Conservation (phyloP, 495 filamentous ascomycete species). For the Peziza echinospora region DNA sequence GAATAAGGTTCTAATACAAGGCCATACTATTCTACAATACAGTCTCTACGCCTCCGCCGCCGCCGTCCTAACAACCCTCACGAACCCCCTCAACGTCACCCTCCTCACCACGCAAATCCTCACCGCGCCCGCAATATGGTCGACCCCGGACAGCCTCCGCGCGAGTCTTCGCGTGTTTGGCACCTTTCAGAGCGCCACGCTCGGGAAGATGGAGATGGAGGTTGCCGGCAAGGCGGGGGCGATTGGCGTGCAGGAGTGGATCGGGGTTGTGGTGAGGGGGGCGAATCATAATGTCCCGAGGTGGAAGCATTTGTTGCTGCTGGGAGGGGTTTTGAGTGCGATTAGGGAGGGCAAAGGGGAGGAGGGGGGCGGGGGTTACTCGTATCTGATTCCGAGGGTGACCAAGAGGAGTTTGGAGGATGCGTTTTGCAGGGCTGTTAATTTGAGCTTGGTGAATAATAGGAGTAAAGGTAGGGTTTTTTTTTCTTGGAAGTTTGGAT, state of each 20-base stretch:
- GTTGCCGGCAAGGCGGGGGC: slow-evolving; percentile 24
- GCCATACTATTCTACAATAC: too few species aligned
- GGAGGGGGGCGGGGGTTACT: slow-evolving; percentile 28
- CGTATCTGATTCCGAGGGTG: slow-evolving; percentile 21
- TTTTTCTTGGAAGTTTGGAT: too few species aligned
- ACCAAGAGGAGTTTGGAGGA: slow-evolving; percentile 52
- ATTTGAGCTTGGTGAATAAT: slow-evolving; percentile 42
- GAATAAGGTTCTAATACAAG: too few species aligned
- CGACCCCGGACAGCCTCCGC: slow-evolving; percentile 44
- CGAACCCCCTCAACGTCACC: slow-evolving; percentile 76
- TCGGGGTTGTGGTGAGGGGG: slow-evolving; percentile 59
- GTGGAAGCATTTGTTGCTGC: slow-evolving; percentile 71
- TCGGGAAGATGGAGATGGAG: slow-evolving; percentile 36
- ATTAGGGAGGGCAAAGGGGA: slow-evolving; percentile 26
- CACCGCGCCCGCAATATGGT: slow-evolving; percentile 70
- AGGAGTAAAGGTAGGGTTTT: too few species aligned
- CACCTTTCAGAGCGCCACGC: slow-evolving; percentile 65
- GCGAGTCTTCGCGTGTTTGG: slow-evolving; percentile 57
- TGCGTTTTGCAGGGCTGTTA: slow-evolving; percentile 56
- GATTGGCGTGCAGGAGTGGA: slow-evolving; percentile 51
- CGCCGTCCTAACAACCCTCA: slow-evolving; percentile 58
- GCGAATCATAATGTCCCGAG: slow-evolving; percentile 58
- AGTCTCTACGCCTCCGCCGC: slow-evolving; percentile 64
- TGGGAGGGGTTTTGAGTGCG: slow-evolving; percentile 64
- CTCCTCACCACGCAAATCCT: slow-evolving; percentile 82